Percentiles rank a stretch among this genome's conserved stretches.
Conservation (phyloP, 2,329 filamentous ascomycete species). For the Thielaviopsis punctulata region DNA sequence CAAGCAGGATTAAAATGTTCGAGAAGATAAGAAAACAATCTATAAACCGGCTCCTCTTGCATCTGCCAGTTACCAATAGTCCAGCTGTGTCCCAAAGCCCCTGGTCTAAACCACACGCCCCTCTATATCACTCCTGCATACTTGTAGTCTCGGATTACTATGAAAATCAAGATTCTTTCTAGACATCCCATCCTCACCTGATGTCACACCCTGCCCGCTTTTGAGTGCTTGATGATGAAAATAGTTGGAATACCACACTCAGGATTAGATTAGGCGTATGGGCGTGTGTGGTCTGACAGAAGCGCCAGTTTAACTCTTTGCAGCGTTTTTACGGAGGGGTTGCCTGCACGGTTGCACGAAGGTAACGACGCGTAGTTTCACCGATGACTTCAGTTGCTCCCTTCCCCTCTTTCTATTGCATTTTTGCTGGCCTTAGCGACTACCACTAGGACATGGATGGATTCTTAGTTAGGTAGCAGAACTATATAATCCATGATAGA, state of each 20-base stretch:
- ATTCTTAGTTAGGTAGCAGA: not conserved
- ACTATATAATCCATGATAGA: too few species aligned
- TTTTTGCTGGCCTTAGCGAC: not conserved
- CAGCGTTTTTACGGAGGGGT: not conserved
- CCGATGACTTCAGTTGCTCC: not conserved
- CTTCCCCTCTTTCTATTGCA: not conserved
- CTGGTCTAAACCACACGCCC: not conserved
- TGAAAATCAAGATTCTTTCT: not conserved
- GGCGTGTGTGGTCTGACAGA: not conserved
- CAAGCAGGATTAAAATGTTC: not conserved
- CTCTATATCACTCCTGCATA: not conserved
- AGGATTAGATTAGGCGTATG: not conserved
- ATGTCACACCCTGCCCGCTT: not conserved
- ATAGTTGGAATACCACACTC: not conserved
- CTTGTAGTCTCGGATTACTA: too few species aligned
- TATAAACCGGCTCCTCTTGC: not conserved
- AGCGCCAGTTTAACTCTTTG: not conserved
- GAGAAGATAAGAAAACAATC: not conserved
- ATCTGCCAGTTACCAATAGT: not conserved
- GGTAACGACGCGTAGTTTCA: not conserved
- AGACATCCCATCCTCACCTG: slow-evolving; percentile 1
- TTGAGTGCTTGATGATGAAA: not conserved
- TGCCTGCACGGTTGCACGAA: not conserved
- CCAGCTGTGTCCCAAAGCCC: too few species aligned
- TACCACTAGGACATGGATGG: not conserved